Base-by-base conservation (phyloP, 768 basidiomycete species). In the Cubamyces sp. region DNA sequence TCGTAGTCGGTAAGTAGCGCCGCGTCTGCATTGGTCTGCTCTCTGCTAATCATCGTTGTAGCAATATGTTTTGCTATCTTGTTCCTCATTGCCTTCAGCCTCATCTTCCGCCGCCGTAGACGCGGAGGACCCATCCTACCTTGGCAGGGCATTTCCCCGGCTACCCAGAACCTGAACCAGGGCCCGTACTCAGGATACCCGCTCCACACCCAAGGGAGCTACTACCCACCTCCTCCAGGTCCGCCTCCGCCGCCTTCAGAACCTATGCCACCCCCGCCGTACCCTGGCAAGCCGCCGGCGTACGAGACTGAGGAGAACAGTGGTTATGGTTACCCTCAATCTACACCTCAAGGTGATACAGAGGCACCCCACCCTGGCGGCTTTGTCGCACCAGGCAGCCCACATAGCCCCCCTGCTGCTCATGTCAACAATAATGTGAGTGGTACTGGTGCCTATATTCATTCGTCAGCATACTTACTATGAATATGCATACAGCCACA, bases 81-180 rank as follows among this genome's bases (percentile, higher is more conserved):
- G 18, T 50, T 64, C 37, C 53, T 60, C 40, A 34, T 57, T 19
- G 8, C 41, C 23, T 55, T 54, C 30, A 50, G 57, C 19, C 37
- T 64, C 37, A 34, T 48, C 43, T 50, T 59, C 54, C 63, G 63
- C 23, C 57, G 63, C 15, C 63, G 63, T 30, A 41, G 63, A 46
- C 57, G 57, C 0, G 63, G 57, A n/a, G 46, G 23, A 7, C 49
- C 61, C 18, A 51, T 57, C 9, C 48, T 62, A 2, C 61, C 61
- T 18, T 57, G 54, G 54, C 43, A 52, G 42, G 46, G 28, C 16
- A 28, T 21, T 16, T 6, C 42, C 48, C 16, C 16, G 15, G 54
- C 21, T 3, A 42, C 54, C 18, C 61, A 57, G 18, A 62, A 62
- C 42, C 48, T 30, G 37, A 62, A 62, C 42, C 61, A 62, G 41